A percentile compares a stretch with the other conserved stretches of the same genome.
phyloP scores from a whole-genome alignment of 352 stramenopile genomes.

The Globisporangium acanthophoron region DNA sequence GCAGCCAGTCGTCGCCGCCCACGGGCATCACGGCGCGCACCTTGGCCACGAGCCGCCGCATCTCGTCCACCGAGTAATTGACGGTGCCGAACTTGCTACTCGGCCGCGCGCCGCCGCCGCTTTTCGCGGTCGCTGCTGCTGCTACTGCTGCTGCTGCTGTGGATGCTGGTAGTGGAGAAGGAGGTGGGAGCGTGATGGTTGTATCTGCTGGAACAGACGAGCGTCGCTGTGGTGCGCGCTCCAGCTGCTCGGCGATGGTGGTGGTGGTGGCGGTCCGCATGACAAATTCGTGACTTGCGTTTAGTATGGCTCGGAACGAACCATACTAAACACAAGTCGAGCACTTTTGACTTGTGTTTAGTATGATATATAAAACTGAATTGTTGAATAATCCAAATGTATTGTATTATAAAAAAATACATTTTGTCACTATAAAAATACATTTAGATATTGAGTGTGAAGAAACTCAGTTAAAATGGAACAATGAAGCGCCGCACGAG shows the following conservation, averaged over 20 bases:
- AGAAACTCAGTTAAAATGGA: too few relatives aligned
- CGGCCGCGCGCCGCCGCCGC: slow-evolving; percentile 13
- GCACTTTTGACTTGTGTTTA: too few relatives aligned
- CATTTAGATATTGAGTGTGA: too few relatives aligned
- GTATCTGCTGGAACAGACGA: background rate
- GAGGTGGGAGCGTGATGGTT: background rate
- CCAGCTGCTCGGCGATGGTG: too few relatives aligned
- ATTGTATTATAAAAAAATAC: too few relatives aligned
- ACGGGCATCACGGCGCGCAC: slow-evolving; percentile 49
- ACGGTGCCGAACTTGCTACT: slow-evolving; percentile 63
- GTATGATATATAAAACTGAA: too few relatives aligned
- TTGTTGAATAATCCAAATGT: too few relatives aligned
- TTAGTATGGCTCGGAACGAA: too few relatives aligned
- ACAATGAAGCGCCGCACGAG: too few relatives aligned
- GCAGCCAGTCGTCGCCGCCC: slow-evolving; percentile 49
- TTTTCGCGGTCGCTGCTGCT: background rate
- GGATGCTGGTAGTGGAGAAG: background rate
- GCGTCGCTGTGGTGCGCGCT: background rate
- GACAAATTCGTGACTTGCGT: background rate
- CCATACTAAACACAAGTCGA: too few relatives aligned
- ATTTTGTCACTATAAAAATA: too few relatives aligned
- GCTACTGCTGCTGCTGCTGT: too few relatives aligned
- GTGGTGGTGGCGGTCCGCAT: background rate
- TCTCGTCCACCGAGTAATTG: slow-evolving; percentile 67
- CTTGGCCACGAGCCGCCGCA: slow-evolving; percentile 56